These are phyloP conservation scores for Inga oerstediana DNA, from an alignment of 306 rosid genomes.

Conservation along the genomic window DNA sequence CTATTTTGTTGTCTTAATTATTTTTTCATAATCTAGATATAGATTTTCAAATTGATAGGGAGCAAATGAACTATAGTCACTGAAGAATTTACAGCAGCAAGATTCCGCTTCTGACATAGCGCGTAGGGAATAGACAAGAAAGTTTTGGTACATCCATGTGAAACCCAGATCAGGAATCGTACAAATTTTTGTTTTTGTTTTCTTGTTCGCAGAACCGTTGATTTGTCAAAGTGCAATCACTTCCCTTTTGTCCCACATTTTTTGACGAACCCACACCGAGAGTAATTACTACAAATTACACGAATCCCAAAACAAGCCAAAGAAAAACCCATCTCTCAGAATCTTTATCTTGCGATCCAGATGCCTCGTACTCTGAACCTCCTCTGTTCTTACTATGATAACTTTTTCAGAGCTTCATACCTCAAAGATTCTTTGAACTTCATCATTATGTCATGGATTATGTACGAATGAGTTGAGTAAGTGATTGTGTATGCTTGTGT, in stretches of 20 bases:
- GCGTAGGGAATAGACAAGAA: not conserved
- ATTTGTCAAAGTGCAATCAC: not conserved
- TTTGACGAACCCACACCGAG: not conserved
- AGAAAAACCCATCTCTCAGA: not conserved
- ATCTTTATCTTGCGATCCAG: not conserved
- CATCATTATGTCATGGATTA: not conserved
- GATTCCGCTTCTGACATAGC: not conserved
- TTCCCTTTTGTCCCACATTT: not conserved
- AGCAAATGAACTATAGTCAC: not conserved
- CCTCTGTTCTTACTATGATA: not conserved
- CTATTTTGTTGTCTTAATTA: not conserved
- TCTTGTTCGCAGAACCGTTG: slow-evolving; percentile 12
- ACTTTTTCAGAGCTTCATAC: not conserved
- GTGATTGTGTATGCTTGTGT: not conserved
- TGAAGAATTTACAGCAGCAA: not conserved
- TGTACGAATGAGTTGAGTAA: not conserved
- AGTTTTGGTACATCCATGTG: not conserved
- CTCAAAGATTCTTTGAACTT: not conserved
- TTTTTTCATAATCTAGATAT: not conserved
- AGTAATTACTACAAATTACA: not conserved
- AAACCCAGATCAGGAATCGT: not conserved
- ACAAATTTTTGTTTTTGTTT: not conserved
- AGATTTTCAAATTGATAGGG: too few relatives aligned
- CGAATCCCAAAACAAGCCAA: not conserved
- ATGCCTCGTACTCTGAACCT: not conserved